These are phyloP conservation scores for Lindgomyces ingoldianus DNA, from an alignment of 495 filamentous ascomycete species.

Conservation along the genomic window DNA sequence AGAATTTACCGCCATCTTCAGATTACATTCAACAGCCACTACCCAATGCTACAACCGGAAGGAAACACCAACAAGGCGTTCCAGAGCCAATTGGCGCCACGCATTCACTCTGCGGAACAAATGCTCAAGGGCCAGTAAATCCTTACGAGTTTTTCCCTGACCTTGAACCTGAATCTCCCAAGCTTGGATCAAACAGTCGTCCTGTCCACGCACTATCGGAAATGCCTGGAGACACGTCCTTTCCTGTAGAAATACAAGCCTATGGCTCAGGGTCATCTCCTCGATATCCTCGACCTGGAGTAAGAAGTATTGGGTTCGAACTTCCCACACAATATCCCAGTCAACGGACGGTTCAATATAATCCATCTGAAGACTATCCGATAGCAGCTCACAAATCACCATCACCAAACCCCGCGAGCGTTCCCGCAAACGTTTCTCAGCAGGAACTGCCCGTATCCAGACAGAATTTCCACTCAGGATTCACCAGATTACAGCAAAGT, in stretches of 20 bases:
- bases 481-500: neutral
- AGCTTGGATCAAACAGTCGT: neutral
- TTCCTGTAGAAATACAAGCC: constrained; percentile 3
- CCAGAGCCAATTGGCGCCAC: neutral
- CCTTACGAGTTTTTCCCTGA: neutral
- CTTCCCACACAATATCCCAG: neutral
- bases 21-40: neutral
- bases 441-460: neutral
- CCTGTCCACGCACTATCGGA: neutral
- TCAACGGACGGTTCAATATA: neutral
- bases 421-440: neutral
- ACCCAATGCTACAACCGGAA: neutral
- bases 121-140: constrained; percentile 8
- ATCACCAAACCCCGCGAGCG: neutral
- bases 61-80: neutral
- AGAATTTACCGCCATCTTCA: neutral
- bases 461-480: neutral
- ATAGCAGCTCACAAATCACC: neutral
- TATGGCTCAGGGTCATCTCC: constrained; percentile 3
- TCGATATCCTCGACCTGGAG: neutral
- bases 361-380: neutral
- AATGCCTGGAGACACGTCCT: neutral
- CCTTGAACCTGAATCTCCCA: neutral
- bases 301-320: neutral
- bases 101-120: neutral